Percentiles rank a stretch among this genome's conserved stretches.
Evolutionary conservation across 345 rosid genomes (phyloP).

Genomic region (Dipteronia sinensis): DNA sequence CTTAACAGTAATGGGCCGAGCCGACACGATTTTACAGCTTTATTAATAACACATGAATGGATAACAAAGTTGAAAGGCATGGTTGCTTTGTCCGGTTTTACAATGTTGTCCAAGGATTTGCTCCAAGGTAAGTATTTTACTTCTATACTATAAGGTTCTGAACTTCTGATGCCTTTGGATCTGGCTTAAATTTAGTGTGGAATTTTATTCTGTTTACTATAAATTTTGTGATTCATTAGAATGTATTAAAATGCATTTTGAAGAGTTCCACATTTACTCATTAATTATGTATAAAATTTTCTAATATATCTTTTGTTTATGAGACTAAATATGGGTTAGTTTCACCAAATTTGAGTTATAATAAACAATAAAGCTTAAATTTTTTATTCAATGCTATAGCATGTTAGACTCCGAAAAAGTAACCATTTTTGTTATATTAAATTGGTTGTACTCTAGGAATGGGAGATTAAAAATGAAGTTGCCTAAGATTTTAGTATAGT

Average conservation of each 20-base stretch:
- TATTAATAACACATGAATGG: conserved; percentile 90
- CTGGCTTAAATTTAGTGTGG: neutral
- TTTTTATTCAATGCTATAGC: neutral
- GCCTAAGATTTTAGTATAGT: neutral
- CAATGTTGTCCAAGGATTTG: conserved; percentile 97
- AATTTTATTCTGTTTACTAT: neutral
- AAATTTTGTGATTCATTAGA: neutral
- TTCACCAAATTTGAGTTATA: conserved; percentile 1
- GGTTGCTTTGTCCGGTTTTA: conserved; percentile 96
- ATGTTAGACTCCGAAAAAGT: neutral
- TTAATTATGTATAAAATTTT: neutral
- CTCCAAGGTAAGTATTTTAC: conserved; percentile 59
- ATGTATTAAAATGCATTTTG: neutral
- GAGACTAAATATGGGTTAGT: neutral
- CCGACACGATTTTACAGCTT: too few relatives aligned
- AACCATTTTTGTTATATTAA: neutral
- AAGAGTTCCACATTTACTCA: neutral
- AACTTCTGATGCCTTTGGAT: neutral
- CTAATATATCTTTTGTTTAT: neutral
- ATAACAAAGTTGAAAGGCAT: conserved; percentile 86
- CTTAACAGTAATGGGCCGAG: too few relatives aligned
- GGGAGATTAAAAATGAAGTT: conserved; percentile 2
- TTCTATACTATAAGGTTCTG: conserved; percentile 12
- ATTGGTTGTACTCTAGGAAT: neutral
- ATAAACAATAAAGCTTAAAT: neutral